A percentile compares a stretch with the other conserved stretches of the same genome.
Evolutionary conservation across 140 eudicot species (phyloP).

Genomic region (Senecio squalidus): DNA sequence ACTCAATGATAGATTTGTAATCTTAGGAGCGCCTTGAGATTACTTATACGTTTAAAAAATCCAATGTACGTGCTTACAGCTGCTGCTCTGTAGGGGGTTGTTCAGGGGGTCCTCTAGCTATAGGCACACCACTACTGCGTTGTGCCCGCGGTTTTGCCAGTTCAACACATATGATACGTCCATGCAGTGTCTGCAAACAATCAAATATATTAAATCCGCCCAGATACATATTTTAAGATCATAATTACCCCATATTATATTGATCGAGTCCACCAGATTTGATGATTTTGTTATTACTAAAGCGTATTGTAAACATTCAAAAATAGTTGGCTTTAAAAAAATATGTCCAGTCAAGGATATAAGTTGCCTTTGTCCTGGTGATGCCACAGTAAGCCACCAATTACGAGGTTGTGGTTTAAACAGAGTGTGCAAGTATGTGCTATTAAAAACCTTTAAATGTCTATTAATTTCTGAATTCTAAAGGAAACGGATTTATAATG

Average conservation of each 20-base stretch:
- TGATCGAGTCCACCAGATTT: not conserved
- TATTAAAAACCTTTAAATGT: not conserved
- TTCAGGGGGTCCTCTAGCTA: constrained; percentile 92
- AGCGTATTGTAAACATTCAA: not conserved
- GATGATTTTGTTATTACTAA: not conserved
- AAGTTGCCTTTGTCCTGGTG: too few species aligned
- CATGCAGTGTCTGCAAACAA: constrained; percentile 54
- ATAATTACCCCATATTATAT: not conserved
- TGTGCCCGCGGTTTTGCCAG: constrained; percentile 54
- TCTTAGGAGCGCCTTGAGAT: not conserved
- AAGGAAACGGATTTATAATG: not conserved
- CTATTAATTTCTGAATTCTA: not conserved
- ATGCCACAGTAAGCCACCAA: too few species aligned
- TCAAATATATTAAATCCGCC: not conserved
- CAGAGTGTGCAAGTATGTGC: too few species aligned
- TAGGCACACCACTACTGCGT: constrained; percentile 40
- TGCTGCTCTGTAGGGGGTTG: constrained; percentile 24
- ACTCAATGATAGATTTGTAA: not conserved
- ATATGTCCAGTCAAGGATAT: not conserved
- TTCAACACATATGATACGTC: constrained; percentile 73
- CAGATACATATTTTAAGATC: not conserved
- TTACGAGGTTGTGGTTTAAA: too few species aligned
- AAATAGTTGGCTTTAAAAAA: not conserved
- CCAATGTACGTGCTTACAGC: constrained; percentile 6
- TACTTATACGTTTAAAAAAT: not conserved